Evolutionary conservation across 1,139 yeast species (phyloP).

Genomic region (Pichia sp.): DNA sequence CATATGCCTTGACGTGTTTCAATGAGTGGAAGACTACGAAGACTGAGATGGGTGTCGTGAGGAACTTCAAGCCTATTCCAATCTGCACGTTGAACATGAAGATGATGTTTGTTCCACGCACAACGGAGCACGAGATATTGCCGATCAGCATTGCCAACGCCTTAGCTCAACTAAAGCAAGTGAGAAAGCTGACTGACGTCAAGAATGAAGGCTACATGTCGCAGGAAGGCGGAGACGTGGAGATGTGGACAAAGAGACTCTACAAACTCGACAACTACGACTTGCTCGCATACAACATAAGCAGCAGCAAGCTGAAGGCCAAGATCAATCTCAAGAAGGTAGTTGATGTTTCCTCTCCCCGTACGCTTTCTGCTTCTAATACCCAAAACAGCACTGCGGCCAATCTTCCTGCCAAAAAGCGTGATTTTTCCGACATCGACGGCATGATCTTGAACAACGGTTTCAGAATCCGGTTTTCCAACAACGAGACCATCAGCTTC

Average conservation of each 20-base stretch:
- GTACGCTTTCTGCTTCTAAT: neutral
- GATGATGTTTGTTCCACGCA: conserved; percentile 67
- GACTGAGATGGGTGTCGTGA: conserved; percentile 32
- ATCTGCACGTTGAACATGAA: conserved; percentile 67
- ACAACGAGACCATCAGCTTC: conserved; percentile 67
- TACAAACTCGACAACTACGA: conserved; percentile 59
- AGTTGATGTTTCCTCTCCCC: conserved; percentile 44
- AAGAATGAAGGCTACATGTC: conserved; percentile 57
- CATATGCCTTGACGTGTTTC: conserved; percentile 56
- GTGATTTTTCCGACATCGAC: conserved; percentile 59
- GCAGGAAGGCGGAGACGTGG: conserved; percentile 80
- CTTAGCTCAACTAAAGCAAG: conserved; percentile 46
- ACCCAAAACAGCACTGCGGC: conserved; percentile 30
- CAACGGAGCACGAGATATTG: conserved; percentile 50
- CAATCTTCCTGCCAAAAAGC: conserved; percentile 17
- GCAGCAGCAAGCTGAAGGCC: conserved; percentile 57
- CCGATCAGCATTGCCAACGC: conserved; percentile 66
- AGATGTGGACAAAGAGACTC: conserved; percentile 56
- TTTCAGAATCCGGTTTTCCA: conserved; percentile 58
- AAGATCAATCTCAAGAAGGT: conserved; percentile 63
- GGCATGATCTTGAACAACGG: conserved; percentile 53
- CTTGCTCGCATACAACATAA: conserved; percentile 62
- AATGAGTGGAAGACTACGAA: conserved; percentile 72
- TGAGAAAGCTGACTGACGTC: conserved; percentile 38
- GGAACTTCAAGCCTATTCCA: conserved; percentile 50